A percentile compares a stretch with the other conserved stretches of the same genome.
Conservation (phyloP, 2,329 filamentous ascomycete species). For the Penicillium sp. region DNA sequence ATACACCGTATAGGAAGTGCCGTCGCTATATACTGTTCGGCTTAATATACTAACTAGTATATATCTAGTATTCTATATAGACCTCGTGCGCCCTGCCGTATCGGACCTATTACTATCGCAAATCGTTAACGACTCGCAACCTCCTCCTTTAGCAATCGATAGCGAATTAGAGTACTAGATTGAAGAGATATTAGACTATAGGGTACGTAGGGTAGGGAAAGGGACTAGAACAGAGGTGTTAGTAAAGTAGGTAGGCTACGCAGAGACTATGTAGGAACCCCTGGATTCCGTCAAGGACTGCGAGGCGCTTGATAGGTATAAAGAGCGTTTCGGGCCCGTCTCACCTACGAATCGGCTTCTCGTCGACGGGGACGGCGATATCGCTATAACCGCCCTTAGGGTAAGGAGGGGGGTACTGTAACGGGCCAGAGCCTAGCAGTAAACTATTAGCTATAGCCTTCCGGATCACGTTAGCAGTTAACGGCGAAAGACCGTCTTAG, state of each 20-base stretch:
- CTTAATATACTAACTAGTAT: not conserved
- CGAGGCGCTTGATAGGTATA: not conserved
- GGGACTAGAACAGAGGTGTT: not conserved
- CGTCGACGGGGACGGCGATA: not conserved
- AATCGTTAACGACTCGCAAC: too few species aligned
- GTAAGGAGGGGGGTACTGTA: not conserved
- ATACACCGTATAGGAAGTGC: not conserved
- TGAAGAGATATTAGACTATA: not conserved
- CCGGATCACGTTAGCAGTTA: too few species aligned
- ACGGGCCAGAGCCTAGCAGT: too few species aligned
- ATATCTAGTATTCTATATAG: too few species aligned
- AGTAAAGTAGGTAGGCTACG: not conserved
- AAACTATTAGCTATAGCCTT: too few species aligned
- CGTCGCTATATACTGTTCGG: not conserved
- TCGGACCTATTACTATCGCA: too few species aligned
- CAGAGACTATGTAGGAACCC: not conserved
- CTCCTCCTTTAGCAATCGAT: not conserved
- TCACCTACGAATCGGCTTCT: not conserved
- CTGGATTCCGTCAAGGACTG: not conserved
- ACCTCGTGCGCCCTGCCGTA: too few species aligned
- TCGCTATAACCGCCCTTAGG: not conserved
- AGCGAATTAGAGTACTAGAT: not conserved
- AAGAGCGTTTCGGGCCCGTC: not conserved
- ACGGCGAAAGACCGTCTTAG: too few species aligned
- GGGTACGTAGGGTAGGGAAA: not conserved